Conservation (phyloP, 164 flowering plant species). For the Nymphaea colorata region DNA sequence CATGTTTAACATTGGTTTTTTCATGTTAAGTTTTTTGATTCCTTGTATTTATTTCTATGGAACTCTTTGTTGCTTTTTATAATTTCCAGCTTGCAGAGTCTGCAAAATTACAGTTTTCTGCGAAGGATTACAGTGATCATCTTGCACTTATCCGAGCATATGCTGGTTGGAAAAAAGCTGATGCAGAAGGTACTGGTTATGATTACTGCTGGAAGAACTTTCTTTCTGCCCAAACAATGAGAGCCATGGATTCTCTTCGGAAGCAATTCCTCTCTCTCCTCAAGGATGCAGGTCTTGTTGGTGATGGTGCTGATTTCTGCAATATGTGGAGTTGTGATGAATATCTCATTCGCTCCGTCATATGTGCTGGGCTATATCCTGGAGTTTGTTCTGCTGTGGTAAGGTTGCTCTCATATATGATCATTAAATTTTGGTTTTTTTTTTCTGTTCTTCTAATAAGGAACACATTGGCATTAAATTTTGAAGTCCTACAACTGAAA, state of each 20-base stretch:
- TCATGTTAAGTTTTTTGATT: too few relatives aligned
- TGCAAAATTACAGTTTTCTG: slow-evolving; percentile 77
- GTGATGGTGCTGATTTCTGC: slow-evolving; percentile 22
- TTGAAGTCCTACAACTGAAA: too few relatives aligned
- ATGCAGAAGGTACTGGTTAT: slow-evolving; percentile 46
- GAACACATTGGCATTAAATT: too few relatives aligned
- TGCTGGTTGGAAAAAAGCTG: slow-evolving; percentile 89
- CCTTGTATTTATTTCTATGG: background rate
- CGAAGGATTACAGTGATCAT: slow-evolving; percentile 65
- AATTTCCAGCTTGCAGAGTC: slow-evolving; percentile 73
- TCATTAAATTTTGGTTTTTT: too few relatives aligned
- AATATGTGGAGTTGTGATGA: slow-evolving; percentile 64
- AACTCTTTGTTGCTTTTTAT: too few relatives aligned
- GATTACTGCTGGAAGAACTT: slow-evolving; percentile 97
- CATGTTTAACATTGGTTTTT: too few relatives aligned
- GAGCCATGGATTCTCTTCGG: slow-evolving; percentile 83
- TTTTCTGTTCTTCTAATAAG: too few relatives aligned
- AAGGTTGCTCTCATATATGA: slow-evolving; percentile 12
- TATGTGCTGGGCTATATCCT: slow-evolving; percentile 90
- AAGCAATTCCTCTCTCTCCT: slow-evolving; percentile 65
- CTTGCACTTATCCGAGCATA: slow-evolving; percentile 81
- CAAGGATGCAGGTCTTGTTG: slow-evolving; percentile 64
- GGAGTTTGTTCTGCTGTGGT: slow-evolving; percentile 90
- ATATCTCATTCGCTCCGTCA: slow-evolving; percentile 68
- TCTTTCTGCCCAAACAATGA: slow-evolving; percentile 79